phyloP scores from a whole-genome alignment of 2,329 filamentous ascomycete genomes.

The Raffaelea arxii region DNA sequence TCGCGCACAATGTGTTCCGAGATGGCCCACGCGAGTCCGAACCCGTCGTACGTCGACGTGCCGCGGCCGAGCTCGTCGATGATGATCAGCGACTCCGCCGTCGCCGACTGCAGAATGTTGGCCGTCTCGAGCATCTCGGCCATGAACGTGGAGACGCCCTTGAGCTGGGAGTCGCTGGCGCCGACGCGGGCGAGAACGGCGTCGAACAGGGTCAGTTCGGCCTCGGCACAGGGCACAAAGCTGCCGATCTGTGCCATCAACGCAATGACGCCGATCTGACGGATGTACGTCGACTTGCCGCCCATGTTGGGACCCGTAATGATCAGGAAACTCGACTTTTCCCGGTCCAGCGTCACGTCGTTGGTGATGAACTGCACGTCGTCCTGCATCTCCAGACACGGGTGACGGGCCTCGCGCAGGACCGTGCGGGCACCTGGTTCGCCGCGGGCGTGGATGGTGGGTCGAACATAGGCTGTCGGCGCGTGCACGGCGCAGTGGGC shows the following conservation, averaged over 20 bases:
- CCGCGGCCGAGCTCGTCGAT: slow-evolving; percentile 96
- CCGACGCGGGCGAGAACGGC: slow-evolving; percentile 93
- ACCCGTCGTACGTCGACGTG: slow-evolving; percentile 96
- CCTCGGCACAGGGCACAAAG: slow-evolving; percentile 85
- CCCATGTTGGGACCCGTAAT: slow-evolving; percentile 99
- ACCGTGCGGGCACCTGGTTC: slow-evolving; percentile 68
- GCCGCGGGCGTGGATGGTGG: slow-evolving; percentile 81
- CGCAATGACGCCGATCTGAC: slow-evolving; percentile 92
- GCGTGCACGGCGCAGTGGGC: slow-evolving; percentile 91
- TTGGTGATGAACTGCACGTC: slow-evolving; percentile 99
- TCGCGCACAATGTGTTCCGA: slow-evolving; percentile 95
- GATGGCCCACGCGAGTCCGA: slow-evolving; percentile 98
- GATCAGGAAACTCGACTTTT: slow-evolving; percentile 80
- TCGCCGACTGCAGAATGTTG: slow-evolving; percentile 96
- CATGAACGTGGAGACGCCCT: slow-evolving; percentile 98
- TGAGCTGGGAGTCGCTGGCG: slow-evolving; percentile 91
- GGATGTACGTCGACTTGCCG: slow-evolving; percentile 96
- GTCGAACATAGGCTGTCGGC: slow-evolving; percentile 81
- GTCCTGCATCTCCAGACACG: slow-evolving; percentile 98
- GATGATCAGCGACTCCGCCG: slow-evolving; percentile 90
- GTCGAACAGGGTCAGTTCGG: slow-evolving; percentile 92
- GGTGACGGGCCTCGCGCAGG: slow-evolving; percentile 87
- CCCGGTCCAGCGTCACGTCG: slow-evolving; percentile 72
- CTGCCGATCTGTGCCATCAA: slow-evolving; percentile 96
- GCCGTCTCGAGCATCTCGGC: slow-evolving; percentile 98